phyloP scores from a whole-genome alignment of 176 grass and related monocot species.

The Puya raimondii region DNA sequence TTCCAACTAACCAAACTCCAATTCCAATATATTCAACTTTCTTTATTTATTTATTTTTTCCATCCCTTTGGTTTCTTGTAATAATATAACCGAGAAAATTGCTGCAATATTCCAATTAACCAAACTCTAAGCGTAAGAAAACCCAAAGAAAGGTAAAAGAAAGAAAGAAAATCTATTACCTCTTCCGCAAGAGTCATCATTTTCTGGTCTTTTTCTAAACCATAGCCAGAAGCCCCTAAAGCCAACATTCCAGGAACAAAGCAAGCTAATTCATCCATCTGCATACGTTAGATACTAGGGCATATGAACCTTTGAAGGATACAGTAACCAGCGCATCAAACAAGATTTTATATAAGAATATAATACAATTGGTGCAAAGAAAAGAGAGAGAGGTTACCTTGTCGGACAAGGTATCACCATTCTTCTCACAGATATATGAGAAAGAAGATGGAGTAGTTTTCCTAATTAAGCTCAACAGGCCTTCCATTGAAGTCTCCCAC shows the following conservation, averaged over 20 bases:
- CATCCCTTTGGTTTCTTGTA: not conserved
- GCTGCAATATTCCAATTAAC: not conserved
- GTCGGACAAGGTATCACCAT: conserved; percentile 64
- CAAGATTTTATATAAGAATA: not conserved
- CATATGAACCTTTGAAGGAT: conserved; percentile 19
- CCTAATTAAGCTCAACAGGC: conserved; percentile 69
- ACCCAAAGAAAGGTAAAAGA: not conserved
- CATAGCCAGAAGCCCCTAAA: conserved; percentile 86
- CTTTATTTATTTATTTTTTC: no score
- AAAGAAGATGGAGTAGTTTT: conserved; percentile 85
- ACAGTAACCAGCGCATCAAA: not conserved
- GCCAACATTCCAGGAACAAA: conserved; percentile 98
- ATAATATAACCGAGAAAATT: not conserved
- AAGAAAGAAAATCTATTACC: conserved; percentile 27
- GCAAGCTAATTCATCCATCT: conserved; percentile 99
- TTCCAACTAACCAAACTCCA: no score
- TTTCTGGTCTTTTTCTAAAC: conserved; percentile 61
- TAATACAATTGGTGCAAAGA: not conserved
- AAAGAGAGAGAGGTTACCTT: conserved; percentile 44
- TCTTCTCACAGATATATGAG: conserved; percentile 92
- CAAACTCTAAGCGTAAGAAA: not conserved
- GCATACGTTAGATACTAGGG: conserved; percentile 22
- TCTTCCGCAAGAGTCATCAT: conserved; percentile 90
- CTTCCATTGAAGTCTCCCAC: conserved; percentile 99
- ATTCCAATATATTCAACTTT: no score